These are phyloP conservation scores for Micractinium sp. DNA, from an alignment of 139 green algal species.

Conservation along the genomic window DNA sequence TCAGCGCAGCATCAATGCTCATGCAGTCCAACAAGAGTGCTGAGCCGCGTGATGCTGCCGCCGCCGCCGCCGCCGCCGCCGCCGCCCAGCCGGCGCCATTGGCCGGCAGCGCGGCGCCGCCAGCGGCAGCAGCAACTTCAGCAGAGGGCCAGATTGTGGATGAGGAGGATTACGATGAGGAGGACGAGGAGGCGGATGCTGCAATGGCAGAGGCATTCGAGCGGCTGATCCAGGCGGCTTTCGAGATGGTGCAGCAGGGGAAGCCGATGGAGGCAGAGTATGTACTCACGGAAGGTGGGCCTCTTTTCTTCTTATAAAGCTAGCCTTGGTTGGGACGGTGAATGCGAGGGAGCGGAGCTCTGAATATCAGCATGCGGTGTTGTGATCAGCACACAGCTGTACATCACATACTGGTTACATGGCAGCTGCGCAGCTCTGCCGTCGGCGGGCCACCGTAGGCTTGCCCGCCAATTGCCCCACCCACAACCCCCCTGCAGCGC, in stretches of 20 bases:
- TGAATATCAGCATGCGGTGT: neutral
- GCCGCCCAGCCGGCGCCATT: neutral
- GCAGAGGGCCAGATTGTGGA: neutral
- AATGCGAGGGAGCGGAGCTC: too few species aligned
- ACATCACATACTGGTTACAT: neutral
- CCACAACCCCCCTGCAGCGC: too few species aligned
- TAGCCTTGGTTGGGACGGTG: too few species aligned
- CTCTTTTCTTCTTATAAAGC: too few species aligned
- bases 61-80: neutral
- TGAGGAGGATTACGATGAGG: neutral
- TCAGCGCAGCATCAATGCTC: neutral
- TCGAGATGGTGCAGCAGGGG: slow-evolving; percentile 34
- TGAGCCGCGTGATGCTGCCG: neutral
- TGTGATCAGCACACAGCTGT: neutral
- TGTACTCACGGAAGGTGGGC: slow-evolving; percentile 25
- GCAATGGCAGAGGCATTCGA: slow-evolving; percentile 36
- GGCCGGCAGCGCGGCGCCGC: neutral
- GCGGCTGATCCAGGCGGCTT: slow-evolving; percentile 30
- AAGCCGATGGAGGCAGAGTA: slow-evolving; percentile 41
- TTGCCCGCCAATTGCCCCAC: too few species aligned
- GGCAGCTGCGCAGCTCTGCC: too few species aligned
- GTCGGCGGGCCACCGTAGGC: too few species aligned
- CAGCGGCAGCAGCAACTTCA: neutral
- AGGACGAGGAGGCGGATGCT: neutral
- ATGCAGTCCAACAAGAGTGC: neutral